Base-by-base conservation (phyloP, 2,329 filamentous ascomycete species). In the Exserohilum rostratum region DNA sequence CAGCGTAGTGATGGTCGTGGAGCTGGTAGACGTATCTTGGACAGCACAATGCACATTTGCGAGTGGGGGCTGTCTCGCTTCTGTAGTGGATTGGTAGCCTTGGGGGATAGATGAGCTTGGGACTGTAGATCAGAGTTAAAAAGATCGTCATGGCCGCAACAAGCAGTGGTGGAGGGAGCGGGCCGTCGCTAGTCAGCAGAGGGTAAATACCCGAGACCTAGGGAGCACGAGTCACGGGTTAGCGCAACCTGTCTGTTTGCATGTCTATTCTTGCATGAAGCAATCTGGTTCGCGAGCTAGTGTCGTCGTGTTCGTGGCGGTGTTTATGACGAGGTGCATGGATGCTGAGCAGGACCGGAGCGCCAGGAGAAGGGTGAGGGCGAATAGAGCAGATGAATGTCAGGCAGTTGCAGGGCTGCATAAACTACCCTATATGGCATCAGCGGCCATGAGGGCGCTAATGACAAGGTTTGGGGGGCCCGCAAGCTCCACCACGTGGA, bases 141-240 rank as follows among this genome's bases (percentile, higher is more conserved):
- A 12, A 42, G 13, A 30, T 13, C 42, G 46, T 7, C 22, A 51
- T 51, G 40, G 34, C 33, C 46, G 52, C 35, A 29, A 40, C 13
- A 49, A 40, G 46, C 18, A 38, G 22, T 50, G 40, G 29, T 46
- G 46, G 20, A 22, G 42, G 53, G 53, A 44, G 39, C 53, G 53
- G 53, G 49, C 53, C 53, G 53, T 45, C 17, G 31, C 50, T 56
- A 56, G 50, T 46, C 33, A 31, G 34, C 12, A 47, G 17, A 13
- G 12, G 48, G 53, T n/a, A 52, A 51, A 37, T 48, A 15, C 31
- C 35, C 29, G 40, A 25, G 31, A n/a, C 30, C 40, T 30, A 37
- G 40, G 27, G 51, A 34, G 51, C 46, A 22, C 33, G 29, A 40
- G 40, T 37, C 44, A 39, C 33, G 39, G 20, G 18, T 17, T 43